phyloP scores from a whole-genome alignment of 805 yeast genomes.

The Starmerella bombicola region DNA sequence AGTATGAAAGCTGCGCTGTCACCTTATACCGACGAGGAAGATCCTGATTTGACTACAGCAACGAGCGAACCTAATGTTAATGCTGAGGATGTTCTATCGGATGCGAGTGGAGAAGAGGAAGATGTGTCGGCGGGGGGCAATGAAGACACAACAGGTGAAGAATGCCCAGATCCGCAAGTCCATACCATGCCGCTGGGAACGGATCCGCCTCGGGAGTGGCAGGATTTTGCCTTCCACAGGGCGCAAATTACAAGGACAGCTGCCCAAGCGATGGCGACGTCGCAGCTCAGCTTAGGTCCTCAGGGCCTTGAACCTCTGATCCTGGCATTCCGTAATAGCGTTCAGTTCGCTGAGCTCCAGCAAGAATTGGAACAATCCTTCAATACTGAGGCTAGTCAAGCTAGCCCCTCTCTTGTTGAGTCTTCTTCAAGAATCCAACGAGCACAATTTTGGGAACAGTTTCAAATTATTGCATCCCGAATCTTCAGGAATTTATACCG shows the following conservation, averaged over 20 bases:
- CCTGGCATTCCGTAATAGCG: conserved; percentile 24
- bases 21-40: conserved; percentile 4
- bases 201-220: conserved; percentile 22
- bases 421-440: conserved; percentile 24
- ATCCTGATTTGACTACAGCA: neutral
- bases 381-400: neutral
- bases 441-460: conserved; percentile 54
- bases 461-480: conserved; percentile 64
- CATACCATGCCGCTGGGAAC: conserved; percentile 17
- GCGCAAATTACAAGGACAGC: conserved; percentile 17
- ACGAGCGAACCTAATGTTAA: neutral
- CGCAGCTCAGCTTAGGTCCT: conserved; percentile 18
- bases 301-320: conserved; percentile 26
- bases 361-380: conserved; percentile 19
- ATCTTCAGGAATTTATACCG: conserved; percentile 87
- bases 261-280: conserved; percentile 20
- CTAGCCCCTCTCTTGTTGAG: neutral
- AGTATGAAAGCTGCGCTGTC: conserved; percentile 46
- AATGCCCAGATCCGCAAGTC: conserved; percentile 19
- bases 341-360: conserved; percentile 20
- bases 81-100: conserved; percentile 12
- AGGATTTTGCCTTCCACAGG: conserved; percentile 21
- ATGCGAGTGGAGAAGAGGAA: conserved; percentile 10
- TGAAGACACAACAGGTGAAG: neutral
- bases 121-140: neutral